Conservation (phyloP, 768 basidiomycete genomes). For the Cystoderma amianthinum region DNA sequence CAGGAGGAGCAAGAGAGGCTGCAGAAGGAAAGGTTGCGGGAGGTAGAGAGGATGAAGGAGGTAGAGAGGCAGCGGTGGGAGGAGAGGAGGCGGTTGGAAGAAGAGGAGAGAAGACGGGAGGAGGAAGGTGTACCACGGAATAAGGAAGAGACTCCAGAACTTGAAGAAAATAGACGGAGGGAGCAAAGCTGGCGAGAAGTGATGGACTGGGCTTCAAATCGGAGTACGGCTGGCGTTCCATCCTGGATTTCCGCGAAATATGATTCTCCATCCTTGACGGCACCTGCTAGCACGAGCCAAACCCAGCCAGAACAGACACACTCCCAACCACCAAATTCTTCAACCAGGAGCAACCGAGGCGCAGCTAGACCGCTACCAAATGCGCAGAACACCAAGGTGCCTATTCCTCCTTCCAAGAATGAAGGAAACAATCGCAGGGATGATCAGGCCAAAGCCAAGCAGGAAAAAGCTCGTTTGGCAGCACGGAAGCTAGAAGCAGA, state of each 20-base stretch:
- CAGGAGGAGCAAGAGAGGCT: slow-evolving; percentile 11
- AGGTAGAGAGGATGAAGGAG: neutral
- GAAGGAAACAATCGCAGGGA: slow-evolving; percentile 61
- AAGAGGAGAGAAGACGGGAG: slow-evolving; percentile 12
- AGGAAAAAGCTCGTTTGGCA: slow-evolving; percentile 62
- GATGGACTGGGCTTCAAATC: slow-evolving; percentile 13
- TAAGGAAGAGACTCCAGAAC: slow-evolving; percentile 15
- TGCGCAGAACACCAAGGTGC: slow-evolving; percentile 10
- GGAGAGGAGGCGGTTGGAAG: slow-evolving; percentile 8
- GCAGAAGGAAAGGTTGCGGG: slow-evolving; percentile 3
- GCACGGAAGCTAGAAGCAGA: slow-evolving; percentile 59
- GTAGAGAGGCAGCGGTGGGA: slow-evolving; percentile 7
- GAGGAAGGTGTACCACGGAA: slow-evolving; percentile 13
- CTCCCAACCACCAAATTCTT: slow-evolving; percentile 12
- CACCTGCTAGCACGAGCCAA: too few species aligned
- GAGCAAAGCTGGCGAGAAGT: slow-evolving; percentile 8
- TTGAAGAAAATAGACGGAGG: slow-evolving; percentile 9
- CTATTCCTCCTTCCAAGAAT: slow-evolving; percentile 26
- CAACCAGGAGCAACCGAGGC: slow-evolving; percentile 23
- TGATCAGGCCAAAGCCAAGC: slow-evolving; percentile 56
- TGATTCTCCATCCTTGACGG: too few species aligned
- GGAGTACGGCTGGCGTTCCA: slow-evolving; percentile 31
- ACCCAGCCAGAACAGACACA: neutral
- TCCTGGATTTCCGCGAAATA: too few species aligned
- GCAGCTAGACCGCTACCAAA: slow-evolving; percentile 20